Percentiles rank a stretch among this genome's conserved stretches.
These are phyloP conservation scores for Cenchrus americanus DNA, from an alignment of 176 grass and related monocot genomes.

Conservation along the genomic window DNA sequence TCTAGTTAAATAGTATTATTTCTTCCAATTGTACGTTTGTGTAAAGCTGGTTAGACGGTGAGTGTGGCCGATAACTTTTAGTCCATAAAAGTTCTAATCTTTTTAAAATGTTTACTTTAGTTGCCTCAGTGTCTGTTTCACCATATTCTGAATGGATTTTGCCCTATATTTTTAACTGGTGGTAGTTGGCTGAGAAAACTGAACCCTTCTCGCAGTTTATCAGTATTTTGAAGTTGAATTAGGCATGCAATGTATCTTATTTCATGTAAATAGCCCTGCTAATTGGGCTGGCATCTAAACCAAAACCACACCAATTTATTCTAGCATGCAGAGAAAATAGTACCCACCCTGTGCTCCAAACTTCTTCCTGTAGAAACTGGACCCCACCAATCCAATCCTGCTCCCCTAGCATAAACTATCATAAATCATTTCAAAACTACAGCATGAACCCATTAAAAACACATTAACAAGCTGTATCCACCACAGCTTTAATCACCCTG, in stretches of 20 bases:
- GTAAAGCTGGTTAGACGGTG: neutral
- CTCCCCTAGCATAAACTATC: too few species aligned
- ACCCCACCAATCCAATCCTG: too few species aligned
- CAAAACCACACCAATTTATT: too few species aligned
- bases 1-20: too few species aligned
- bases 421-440: too few species aligned
- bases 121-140: neutral
- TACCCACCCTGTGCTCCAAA: too few species aligned
- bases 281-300: too few species aligned
- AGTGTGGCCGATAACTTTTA: neutral
- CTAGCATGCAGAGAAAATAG: too few species aligned
- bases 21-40: neutral
- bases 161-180: neutral
- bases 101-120: neutral
- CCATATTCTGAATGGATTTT: neutral
- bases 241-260: neutral
- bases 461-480: too few species aligned
- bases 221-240: neutral
- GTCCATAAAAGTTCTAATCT: neutral
- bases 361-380: too few species aligned
- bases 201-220: neutral
- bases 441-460: too few species aligned
- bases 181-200: neutral
- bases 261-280: neutral
- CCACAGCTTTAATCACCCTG: too few species aligned